Conservation (phyloP, 2,329 filamentous ascomycete genomes). For the Arthrobotrys sphaeroides region DNA sequence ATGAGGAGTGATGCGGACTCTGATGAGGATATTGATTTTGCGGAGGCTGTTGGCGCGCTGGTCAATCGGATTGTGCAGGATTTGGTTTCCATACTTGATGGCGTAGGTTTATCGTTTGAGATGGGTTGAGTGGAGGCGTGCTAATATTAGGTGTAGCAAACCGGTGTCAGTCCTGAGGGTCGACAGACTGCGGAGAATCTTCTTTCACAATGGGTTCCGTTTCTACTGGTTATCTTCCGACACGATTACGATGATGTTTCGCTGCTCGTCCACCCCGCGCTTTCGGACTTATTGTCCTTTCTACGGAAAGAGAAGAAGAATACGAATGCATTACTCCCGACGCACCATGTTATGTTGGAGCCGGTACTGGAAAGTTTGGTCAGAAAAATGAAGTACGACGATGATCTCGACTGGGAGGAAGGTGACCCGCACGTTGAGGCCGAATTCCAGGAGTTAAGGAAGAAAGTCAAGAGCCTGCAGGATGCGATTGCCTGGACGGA, state of each 20-base stretch:
- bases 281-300: slow-evolving; percentile 91
- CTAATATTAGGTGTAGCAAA: too few relatives aligned
- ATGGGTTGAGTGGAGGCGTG: too few relatives aligned
- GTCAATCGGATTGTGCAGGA: slow-evolving; percentile 90
- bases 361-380: slow-evolving; percentile 92
- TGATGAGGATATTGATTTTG: slow-evolving; percentile 93
- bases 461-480: slow-evolving; percentile 86
- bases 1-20: slow-evolving; percentile 76
- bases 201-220: slow-evolving; percentile 82
- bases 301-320: slow-evolving; percentile 79
- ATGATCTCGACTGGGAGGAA: slow-evolving; percentile 90
- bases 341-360: slow-evolving; percentile 83
- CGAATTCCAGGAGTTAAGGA: slow-evolving; percentile 93
- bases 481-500: slow-evolving; percentile 92
- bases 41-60: slow-evolving; percentile 92
- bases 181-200: slow-evolving; percentile 81
- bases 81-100: slow-evolving; percentile 81
- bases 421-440: slow-evolving; percentile 96
- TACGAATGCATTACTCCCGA: slow-evolving; percentile 71
- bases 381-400: slow-evolving; percentile 95
- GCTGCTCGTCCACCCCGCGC: slow-evolving; percentile 90
- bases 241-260: slow-evolving; percentile 99
- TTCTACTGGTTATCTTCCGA: slow-evolving; percentile 90
- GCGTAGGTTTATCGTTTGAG: too few relatives aligned
- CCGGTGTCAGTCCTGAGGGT: slow-evolving; percentile 35